Percentiles rank a stretch among this genome's conserved stretches.
phyloP scores from a whole-genome alignment of 768 basidiomycete species.

The Leccinum rimulosum region DNA sequence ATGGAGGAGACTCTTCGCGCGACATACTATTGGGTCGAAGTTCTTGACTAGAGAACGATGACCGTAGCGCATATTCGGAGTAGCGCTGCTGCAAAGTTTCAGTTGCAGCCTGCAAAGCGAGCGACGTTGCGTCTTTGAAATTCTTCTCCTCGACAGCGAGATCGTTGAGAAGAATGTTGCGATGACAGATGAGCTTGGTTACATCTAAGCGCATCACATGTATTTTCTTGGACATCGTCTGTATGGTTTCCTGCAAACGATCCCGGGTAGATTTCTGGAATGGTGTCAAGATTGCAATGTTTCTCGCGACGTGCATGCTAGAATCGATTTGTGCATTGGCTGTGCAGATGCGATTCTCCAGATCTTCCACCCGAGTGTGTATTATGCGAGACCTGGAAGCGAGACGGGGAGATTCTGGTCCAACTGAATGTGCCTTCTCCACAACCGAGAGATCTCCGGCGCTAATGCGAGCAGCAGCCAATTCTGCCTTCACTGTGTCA shows the following conservation, averaged over 20 bases:
- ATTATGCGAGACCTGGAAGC: conserved; percentile 55
- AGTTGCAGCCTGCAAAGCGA: conserved; percentile 74
- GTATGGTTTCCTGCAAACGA: conserved; percentile 60
- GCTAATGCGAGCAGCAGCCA: conserved; percentile 53
- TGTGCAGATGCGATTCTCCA: conserved; percentile 57
- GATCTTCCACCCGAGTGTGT: conserved; percentile 57
- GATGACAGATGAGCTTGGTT: conserved; percentile 70
- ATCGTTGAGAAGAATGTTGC: conserved; percentile 71
- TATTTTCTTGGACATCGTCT: conserved; percentile 61
- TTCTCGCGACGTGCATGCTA: conserved; percentile 72
- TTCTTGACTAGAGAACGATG: conserved; percentile 38
- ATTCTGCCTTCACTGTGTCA: conserved; percentile 81
- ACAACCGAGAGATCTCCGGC: conserved; percentile 24
- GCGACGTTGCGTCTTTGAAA: conserved; percentile 61
- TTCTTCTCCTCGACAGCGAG: conserved; percentile 67
- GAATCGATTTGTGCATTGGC: conserved; percentile 60
- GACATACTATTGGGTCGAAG: conserved; percentile 10
- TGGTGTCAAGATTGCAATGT: conserved; percentile 82
- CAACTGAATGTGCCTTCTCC: conserved; percentile 17
- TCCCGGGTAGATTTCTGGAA: conserved; percentile 85
- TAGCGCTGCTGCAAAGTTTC: conserved; percentile 54
- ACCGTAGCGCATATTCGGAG: conserved; percentile 28
- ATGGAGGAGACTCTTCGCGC: conserved; percentile 11
- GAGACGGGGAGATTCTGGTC: conserved; percentile 27
- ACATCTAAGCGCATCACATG: conserved; percentile 69